Evolutionary conservation across 2,329 filamentous ascomycete species (phyloP).

Genomic region (Zasmidium cellare): DNA sequence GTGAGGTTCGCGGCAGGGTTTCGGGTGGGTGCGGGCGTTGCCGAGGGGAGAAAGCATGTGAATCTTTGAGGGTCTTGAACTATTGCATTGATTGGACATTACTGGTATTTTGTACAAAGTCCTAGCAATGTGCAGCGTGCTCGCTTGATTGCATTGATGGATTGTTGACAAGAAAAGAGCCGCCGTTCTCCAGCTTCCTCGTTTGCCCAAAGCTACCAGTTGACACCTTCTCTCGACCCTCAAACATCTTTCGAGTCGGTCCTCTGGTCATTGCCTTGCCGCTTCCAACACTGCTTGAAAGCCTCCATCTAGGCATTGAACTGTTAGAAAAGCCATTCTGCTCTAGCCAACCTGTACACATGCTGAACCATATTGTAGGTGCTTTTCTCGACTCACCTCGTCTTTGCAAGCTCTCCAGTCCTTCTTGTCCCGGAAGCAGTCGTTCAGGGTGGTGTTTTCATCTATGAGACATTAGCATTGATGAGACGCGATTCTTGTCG

Average conservation of each 20-base stretch:
- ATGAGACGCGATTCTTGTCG: not conserved
- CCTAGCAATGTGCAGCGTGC: no score
- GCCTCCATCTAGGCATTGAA: constrained; percentile 70
- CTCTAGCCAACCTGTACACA: not conserved
- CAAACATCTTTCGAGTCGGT: constrained; percentile 72
- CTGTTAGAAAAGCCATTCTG: constrained; percentile 16
- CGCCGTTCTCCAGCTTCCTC: no score
- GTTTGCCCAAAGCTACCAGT: no score
- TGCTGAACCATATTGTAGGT: constrained; percentile 11
- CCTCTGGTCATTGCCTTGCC: constrained; percentile 79
- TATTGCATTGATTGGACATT: no score
- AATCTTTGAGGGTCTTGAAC: not conserved
- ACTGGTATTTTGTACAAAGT: no score
- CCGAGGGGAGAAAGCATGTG: not conserved
- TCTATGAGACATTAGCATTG: constrained; percentile 50
- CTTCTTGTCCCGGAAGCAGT: constrained; percentile 94
- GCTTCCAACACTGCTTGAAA: constrained; percentile 90
- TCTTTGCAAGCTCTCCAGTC: constrained; percentile 88
- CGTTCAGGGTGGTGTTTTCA: constrained; percentile 86
- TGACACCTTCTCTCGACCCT: constrained; percentile 14
- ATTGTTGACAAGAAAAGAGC: no score
- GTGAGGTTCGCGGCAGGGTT: not conserved
- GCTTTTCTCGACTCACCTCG: constrained; percentile 64
- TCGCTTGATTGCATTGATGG: no score
- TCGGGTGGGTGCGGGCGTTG: not conserved